A percentile compares a stretch with the other conserved stretches of the same genome.
phyloP scores from a whole-genome alignment of 306 rosid species.

The Gillenia trifoliata region DNA sequence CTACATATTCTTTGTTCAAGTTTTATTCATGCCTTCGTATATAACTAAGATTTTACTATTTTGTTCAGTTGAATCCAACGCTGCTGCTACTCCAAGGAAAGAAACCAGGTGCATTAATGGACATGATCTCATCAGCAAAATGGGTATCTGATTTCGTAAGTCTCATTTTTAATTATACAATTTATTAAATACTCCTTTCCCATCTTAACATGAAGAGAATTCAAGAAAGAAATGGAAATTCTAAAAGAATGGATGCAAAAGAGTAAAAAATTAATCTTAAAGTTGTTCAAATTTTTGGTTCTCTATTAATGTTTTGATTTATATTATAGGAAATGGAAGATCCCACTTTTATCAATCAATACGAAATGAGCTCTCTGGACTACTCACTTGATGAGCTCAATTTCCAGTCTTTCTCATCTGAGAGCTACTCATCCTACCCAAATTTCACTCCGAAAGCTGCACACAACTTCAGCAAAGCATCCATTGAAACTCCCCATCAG shows the following conservation, averaged over 20 bases:
- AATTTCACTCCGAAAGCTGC: conserved; percentile 8
- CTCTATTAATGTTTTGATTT: neutral
- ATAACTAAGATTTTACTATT: neutral
- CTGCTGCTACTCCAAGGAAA: neutral
- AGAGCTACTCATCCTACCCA: conserved; percentile 31
- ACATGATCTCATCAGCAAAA: conserved; percentile 27
- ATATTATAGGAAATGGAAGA: conserved; percentile 24
- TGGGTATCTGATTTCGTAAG: conserved; percentile 37
- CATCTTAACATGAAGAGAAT: neutral
- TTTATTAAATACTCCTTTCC: neutral
- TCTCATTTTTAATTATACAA: neutral
- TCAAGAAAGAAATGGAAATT: neutral
- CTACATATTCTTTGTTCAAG: neutral
- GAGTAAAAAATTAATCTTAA: neutral
- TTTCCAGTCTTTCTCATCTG: conserved; percentile 32
- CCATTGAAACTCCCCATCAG: conserved; percentile 4
- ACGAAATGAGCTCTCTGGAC: conserved; percentile 25
- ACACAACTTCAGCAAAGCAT: neutral
- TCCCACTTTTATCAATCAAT: conserved; percentile 14
- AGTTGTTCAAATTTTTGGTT: neutral
- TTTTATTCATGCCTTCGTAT: neutral
- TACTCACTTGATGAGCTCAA: conserved; percentile 31
- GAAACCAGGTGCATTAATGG: conserved; percentile 15
- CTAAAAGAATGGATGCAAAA: neutral
- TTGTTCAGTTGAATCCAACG: neutral